These are phyloP conservation scores for Wickerhamomyces xylosicus DNA, from an alignment of 805 yeast genomes.

Conservation along the genomic window DNA sequence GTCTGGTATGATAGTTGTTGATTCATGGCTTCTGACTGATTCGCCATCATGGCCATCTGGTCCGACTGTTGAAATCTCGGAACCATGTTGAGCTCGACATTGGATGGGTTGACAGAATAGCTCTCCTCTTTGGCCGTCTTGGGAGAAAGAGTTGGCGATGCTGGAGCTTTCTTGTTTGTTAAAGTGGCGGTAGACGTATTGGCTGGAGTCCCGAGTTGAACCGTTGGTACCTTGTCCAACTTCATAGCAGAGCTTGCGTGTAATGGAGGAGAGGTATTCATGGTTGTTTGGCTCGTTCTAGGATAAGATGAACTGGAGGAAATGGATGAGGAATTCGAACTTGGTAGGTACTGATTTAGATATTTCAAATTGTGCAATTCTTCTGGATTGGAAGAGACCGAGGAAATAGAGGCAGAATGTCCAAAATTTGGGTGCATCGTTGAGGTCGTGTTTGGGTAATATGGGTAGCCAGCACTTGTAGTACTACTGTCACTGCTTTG, in stretches of 20 bases:
- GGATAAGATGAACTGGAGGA: not conserved
- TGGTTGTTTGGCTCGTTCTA: too few relatives aligned
- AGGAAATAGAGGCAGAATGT: not conserved
- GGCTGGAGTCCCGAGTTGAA: not conserved
- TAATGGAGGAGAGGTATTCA: not conserved
- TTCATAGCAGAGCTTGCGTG: too few relatives aligned
- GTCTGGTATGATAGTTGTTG: not conserved
- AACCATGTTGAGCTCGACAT: not conserved
- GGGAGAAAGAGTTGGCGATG: not conserved
- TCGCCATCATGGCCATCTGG: not conserved
- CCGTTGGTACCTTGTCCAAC: too few relatives aligned
- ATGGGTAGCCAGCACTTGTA: not conserved
- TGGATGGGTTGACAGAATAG: too few relatives aligned
- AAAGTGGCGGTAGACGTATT: not conserved
- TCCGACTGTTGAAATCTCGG: not conserved
- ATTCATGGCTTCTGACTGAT: not conserved
- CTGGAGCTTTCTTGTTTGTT: not conserved
- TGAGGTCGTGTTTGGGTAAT: not conserved
- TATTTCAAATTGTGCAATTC: not conserved
- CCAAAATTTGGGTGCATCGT: not conserved
- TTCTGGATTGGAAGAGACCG: not conserved
- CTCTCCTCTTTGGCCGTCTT: not conserved
- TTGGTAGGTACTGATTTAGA: too few relatives aligned
- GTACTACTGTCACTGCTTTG: not conserved
- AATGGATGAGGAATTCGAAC: not conserved